Evolutionary conservation across 2,329 filamentous ascomycete genomes (phyloP).

Genomic region (Aspergillus ruber): DNA sequence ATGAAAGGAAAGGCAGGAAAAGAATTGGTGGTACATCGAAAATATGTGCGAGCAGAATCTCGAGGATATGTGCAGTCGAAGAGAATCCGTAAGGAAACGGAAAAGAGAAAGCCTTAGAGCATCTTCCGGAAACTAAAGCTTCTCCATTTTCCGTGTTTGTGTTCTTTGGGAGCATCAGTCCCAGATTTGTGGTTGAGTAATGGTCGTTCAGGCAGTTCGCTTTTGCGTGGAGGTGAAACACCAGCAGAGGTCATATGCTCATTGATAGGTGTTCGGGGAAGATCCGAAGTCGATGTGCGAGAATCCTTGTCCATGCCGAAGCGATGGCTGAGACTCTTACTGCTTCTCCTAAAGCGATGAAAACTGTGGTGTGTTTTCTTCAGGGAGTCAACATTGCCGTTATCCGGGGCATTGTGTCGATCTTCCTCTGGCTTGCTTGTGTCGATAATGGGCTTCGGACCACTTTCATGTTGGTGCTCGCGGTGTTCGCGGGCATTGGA

Average conservation of each 20-base stretch:
- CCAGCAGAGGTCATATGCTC: slow-evolving; percentile 11
- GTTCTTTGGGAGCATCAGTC: slow-evolving; percentile 14
- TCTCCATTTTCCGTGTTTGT: slow-evolving; percentile 28
- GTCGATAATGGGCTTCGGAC: slow-evolving; percentile 57
- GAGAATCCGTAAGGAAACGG: neutral
- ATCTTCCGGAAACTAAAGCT: slow-evolving; percentile 41
- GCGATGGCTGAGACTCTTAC: slow-evolving; percentile 72
- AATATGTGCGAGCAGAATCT: slow-evolving; percentile 15
- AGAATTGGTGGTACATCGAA: slow-evolving; percentile 25
- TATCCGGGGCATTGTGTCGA: slow-evolving; percentile 26
- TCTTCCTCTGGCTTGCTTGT: slow-evolving; percentile 58
- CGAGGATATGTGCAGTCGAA: slow-evolving; percentile 22
- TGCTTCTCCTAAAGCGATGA: slow-evolving; percentile 62
- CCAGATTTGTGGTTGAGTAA: slow-evolving; percentile 6
- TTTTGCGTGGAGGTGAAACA: slow-evolving; percentile 9
- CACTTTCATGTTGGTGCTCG: slow-evolving; percentile 48
- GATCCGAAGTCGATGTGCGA: slow-evolving; percentile 21
- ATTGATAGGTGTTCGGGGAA: slow-evolving; percentile 13
- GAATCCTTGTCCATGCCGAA: slow-evolving; percentile 44
- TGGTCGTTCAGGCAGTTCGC: slow-evolving; percentile 7
- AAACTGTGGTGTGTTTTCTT: slow-evolving; percentile 43
- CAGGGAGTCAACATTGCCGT: slow-evolving; percentile 36
- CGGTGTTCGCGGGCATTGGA: slow-evolving; percentile 47
- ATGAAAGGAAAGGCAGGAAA: slow-evolving; percentile 10
- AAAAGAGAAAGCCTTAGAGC: slow-evolving; percentile 32